Percentiles rank a stretch among this genome's conserved stretches.
Conservation (phyloP, 768 basidiomycete genomes). For the Boletales sp. region DNA sequence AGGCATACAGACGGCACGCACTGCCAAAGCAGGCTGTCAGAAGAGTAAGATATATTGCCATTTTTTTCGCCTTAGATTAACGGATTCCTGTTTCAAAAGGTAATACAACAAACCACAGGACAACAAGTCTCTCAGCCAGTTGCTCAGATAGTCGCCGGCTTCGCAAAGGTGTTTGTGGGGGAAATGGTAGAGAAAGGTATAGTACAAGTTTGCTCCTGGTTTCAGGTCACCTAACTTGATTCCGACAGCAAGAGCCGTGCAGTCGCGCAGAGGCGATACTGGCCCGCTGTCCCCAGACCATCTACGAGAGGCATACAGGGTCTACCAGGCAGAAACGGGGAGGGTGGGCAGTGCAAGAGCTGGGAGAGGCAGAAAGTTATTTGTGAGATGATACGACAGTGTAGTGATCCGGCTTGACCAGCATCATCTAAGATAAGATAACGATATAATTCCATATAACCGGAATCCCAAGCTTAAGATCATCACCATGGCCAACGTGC, state of each 20-base stretch:
- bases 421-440: background rate
- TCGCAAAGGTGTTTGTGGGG: constrained; percentile 89
- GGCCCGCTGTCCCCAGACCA: constrained; percentile 88
- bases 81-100: constrained; percentile 37
- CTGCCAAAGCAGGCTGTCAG: constrained; percentile 80
- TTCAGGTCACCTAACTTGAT: too few species aligned
- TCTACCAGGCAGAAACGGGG: constrained; percentile 80
- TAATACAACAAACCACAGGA: constrained; percentile 77
- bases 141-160: constrained; percentile 85
- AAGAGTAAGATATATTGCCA: constrained; percentile 45
- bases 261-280: constrained; percentile 63
- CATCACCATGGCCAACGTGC: constrained; percentile 17
- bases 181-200: constrained; percentile 87
- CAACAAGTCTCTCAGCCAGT: constrained; percentile 86
- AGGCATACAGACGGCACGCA: constrained; percentile 81
- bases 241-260: constrained; percentile 66
- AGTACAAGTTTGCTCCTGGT: background rate
- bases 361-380: constrained; percentile 65
- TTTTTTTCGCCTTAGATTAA: background rate
- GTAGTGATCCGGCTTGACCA: background rate
- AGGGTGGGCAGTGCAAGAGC: constrained; percentile 76
- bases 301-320: constrained; percentile 82
- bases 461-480: too few species aligned
- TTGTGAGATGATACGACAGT: constrained; percentile 47
- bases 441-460: too few species aligned